Evolutionary conservation across 1,284 basidiomycete genomes (phyloP).

Genomic region (Pterulicium gracile): DNA sequence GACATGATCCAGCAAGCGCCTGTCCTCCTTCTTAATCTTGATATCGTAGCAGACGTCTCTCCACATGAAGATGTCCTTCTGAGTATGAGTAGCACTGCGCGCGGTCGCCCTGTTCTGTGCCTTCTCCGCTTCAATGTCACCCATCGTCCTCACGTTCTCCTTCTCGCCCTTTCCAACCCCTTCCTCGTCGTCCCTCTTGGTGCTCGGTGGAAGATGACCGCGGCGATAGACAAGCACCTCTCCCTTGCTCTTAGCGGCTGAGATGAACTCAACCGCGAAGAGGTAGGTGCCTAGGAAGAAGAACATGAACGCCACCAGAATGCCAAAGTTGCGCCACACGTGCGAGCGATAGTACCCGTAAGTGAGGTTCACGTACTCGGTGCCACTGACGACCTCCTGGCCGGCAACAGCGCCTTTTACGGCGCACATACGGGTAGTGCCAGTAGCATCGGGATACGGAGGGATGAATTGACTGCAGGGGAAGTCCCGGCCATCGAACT

Average conservation of each 20-base stretch:
- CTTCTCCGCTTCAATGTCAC: neutral
- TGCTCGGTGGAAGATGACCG: slow-evolving; percentile 21
- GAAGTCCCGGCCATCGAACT: slow-evolving; percentile 2
- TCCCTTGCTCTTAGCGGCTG: slow-evolving; percentile 27
- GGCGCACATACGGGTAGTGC: slow-evolving; percentile 51
- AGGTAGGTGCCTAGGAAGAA: slow-evolving; percentile 24
- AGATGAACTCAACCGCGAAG: slow-evolving; percentile 30
- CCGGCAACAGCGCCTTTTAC: slow-evolving; percentile 43
- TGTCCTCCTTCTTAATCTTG: slow-evolving; percentile 31
- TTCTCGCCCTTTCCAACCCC: neutral
- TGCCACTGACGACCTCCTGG: slow-evolving; percentile 34
- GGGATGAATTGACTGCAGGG: neutral
- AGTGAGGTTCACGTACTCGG: slow-evolving; percentile 42
- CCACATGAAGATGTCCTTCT: slow-evolving; percentile 45
- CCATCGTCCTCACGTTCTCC: neutral
- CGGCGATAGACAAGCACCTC: slow-evolving; percentile 35
- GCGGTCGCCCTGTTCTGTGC: neutral
- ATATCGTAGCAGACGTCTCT: slow-evolving; percentile 52
- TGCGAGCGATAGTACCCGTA: slow-evolving; percentile 54
- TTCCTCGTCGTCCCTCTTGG: slow-evolving; percentile 12
- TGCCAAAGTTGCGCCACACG: slow-evolving; percentile 39
- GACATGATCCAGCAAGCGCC: slow-evolving; percentile 58
- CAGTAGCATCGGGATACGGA: slow-evolving; percentile 35
- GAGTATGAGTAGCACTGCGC: neutral
- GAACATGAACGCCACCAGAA: slow-evolving; percentile 24